Evolutionary conservation across 1,139 yeast genomes (phyloP).

Genomic region (Wickerhamomyces sp.): DNA sequence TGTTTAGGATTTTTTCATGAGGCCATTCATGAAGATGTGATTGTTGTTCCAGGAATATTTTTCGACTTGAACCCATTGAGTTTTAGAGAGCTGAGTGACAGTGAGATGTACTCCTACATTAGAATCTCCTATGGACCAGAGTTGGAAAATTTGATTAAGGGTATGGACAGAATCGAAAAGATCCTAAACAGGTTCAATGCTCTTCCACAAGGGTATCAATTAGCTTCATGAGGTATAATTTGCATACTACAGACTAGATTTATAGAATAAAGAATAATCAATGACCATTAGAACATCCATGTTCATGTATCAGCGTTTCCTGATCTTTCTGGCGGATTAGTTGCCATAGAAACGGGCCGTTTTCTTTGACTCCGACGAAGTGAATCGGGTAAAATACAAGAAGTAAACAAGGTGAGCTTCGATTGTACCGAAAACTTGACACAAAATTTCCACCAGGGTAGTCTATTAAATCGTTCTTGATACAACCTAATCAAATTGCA

Average conservation of each 20-base stretch:
- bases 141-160: conserved; percentile 44
- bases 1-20: conserved; percentile 68
- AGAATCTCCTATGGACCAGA: conserved; percentile 66
- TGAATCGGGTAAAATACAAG: not conserved
- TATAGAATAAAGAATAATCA: not conserved
- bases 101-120: conserved; percentile 60
- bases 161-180: conserved; percentile 67
- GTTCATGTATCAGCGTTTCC: not conserved
- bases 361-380: no score
- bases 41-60: conserved; percentile 65
- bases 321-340: not conserved
- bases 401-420: not conserved
- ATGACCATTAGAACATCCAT: not conserved
- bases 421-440: not conserved
- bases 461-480: no score
- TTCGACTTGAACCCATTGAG: conserved; percentile 63
- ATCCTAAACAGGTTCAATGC: conserved; percentile 42
- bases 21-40: conserved; percentile 58
- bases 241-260: no score
- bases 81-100: conserved; percentile 55
- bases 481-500: no score
- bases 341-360: not conserved
- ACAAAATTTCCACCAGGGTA: not conserved
- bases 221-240: no score
- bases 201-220: conserved; percentile 11